A percentile compares a stretch with the other conserved stretches of the same genome.
Conservation (phyloP, 2,329 filamentous ascomycete genomes). For the Mollisia scopiformis region DNA sequence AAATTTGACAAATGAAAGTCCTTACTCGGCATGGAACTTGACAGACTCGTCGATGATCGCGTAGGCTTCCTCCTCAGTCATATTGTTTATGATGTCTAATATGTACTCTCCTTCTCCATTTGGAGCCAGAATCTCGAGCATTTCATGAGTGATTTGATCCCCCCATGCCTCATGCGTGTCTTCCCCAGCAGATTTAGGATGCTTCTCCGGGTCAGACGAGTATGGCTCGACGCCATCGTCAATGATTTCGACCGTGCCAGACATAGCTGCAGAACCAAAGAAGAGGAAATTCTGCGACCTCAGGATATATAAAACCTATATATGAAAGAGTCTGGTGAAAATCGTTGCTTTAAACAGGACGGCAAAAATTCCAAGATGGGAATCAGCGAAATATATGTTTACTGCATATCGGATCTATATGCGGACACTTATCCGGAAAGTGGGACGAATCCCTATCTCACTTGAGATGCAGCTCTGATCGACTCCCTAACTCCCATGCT, state of each 20-base stretch:
- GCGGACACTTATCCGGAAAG: not conserved
- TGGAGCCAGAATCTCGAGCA: slow-evolving; percentile 45
- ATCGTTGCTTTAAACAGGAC: not conserved
- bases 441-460: not conserved
- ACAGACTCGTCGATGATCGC: slow-evolving; percentile 43
- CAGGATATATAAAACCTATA: not conserved
- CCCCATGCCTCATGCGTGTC: slow-evolving; percentile 21
- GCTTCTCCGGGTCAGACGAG: slow-evolving; percentile 36
- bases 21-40: slow-evolving; percentile 42
- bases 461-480: not conserved
- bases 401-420: not conserved
- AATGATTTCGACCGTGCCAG: slow-evolving; percentile 14
- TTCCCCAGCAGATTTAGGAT: slow-evolving; percentile 5
- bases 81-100: slow-evolving; percentile 44
- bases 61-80: slow-evolving; percentile 47
- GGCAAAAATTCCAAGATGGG: not conserved
- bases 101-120: slow-evolving; percentile 48
- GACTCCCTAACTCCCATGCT: not conserved
- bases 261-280: slow-evolving; percentile 12
- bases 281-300: not conserved
- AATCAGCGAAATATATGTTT: not conserved
- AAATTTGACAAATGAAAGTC: not conserved
- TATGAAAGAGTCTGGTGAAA: not conserved
- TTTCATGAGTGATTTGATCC: slow-evolving; percentile 43
- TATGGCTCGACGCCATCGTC: slow-evolving; percentile 12